Evolutionary conservation across 257 asterid species (phyloP), one percentile per base, ranked within the genome.

Genomic region (Knoxia roxburghii): DNA sequence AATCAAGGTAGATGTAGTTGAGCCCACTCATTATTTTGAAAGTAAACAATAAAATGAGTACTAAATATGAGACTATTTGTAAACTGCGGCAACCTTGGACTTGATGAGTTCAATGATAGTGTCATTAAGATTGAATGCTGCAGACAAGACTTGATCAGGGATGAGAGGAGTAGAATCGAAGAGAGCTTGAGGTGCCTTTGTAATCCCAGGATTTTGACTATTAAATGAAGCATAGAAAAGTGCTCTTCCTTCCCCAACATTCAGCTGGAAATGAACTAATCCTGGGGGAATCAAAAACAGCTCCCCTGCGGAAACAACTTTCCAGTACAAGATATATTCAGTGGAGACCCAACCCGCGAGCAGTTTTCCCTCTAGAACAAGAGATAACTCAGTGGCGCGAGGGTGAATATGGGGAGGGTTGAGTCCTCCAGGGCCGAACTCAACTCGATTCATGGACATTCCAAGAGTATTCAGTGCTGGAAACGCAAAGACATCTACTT

Each of bases 401-500:
- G 78, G 73, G 41, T 73, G 78, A 15, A 21, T 26, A 14, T 68
- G 78, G 37, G 78, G 78, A 12, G 62, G 70, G 24, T 73, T 73
- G 11, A 73, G 18, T 30, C 73, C 73, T 10, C 68, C 73, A n/a
- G 57, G 61, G 1, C 39, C 60, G 20, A 73, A 73, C 35, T 51
- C 60, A 7, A 64, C 70, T 2, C 78, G 57, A 5, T 41, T 65
- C 61, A 68, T 67, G 0, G 73, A 61, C 68, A 73, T 39, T 1
- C 78, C 78, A 6, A 68, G 48, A 0, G 73, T 73, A 49, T 73
- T 73, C 12, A 73, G 54, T 3, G 65, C 73, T 2, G 69, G 73
- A 45, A 73, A 61, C 2, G 14, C 1, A 18, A n/a, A 9, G 0
- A 60, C 68, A 46, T 51, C 27, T n/a, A 43, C 73, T 39, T 12